Evolutionary conservation across 306 rosid species (phyloP).

Genomic region (apple (Malus domestica)): DNA sequence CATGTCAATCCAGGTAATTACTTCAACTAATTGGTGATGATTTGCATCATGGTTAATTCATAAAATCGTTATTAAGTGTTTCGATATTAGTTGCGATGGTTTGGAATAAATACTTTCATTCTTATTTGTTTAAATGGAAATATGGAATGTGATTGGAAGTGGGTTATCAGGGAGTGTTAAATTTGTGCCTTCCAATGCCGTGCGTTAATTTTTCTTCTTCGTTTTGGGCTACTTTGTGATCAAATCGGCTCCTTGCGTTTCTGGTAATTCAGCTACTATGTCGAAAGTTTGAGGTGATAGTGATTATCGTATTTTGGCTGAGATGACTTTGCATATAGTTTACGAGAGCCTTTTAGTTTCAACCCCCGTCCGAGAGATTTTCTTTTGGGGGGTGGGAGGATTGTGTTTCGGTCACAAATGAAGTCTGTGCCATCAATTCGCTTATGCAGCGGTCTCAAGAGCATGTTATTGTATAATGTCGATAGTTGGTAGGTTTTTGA

Average conservation of each 20-base stretch:
- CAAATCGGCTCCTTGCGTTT: too few species aligned
- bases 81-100: neutral
- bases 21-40: neutral
- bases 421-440: too few species aligned
- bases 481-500: neutral
- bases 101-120: neutral
- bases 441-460: neutral
- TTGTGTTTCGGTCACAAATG: neutral
- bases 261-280: neutral
- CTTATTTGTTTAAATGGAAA: neutral
- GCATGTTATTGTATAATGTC: neutral
- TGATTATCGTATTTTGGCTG: neutral
- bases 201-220: too few species aligned
- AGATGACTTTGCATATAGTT: neutral
- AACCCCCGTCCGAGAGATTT: neutral
- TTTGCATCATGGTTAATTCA: neutral
- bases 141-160: neutral
- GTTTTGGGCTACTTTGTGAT: neutral
- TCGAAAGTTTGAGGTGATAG: neutral
- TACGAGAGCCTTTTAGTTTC: neutral
- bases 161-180: neutral
- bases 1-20: constrained; percentile 43
- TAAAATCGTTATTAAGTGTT: neutral
- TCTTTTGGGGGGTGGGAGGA: neutral
- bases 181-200: neutral